phyloP scores from a whole-genome alignment of 2,329 filamentous ascomycete species.

The Botrytis hyacinthi region DNA sequence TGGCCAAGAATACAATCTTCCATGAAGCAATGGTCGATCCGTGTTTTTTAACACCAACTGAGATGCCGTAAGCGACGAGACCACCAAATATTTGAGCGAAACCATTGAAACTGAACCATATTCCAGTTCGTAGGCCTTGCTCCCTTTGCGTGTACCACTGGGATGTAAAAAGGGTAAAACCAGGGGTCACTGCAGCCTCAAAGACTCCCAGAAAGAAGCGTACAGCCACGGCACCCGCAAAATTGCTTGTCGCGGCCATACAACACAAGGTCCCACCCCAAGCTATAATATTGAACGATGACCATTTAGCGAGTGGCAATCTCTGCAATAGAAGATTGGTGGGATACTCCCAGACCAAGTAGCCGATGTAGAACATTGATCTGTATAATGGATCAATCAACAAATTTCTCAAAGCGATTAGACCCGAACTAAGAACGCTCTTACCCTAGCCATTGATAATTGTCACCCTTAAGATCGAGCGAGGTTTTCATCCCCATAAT shows the following conservation, averaged over 20 bases:
- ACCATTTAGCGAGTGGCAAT: constrained; percentile 63
- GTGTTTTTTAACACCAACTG: constrained; percentile 48
- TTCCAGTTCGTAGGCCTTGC: constrained; percentile 59
- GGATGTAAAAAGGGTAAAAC: constrained; percentile 64
- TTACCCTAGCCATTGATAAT: constrained; percentile 49
- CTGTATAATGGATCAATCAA: not conserved
- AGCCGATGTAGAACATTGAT: constrained; percentile 47
- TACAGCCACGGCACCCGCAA: constrained; percentile 59
- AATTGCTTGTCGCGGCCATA: constrained; percentile 61
- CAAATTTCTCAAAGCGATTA: not conserved
- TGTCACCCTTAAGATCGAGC: constrained; percentile 39
- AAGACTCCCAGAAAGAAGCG: constrained; percentile 68
- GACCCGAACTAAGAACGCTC: not conserved
- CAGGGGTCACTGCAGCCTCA: constrained; percentile 66
- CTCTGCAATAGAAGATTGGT: constrained; percentile 45
- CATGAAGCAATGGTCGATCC: constrained; percentile 53
- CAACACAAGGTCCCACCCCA: constrained; percentile 61
- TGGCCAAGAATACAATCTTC: constrained; percentile 57
- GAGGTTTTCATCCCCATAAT: constrained; percentile 49
- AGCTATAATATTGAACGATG: constrained; percentile 57
- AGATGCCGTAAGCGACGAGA: constrained; percentile 61
- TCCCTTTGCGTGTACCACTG: constrained; percentile 73
- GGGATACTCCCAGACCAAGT: constrained; percentile 36
- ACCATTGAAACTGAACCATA: constrained; percentile 70
- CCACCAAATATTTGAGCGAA: constrained; percentile 63